Evolutionary conservation across 1,139 yeast genomes (phyloP).

Genomic region (Pichia cactophila): DNA sequence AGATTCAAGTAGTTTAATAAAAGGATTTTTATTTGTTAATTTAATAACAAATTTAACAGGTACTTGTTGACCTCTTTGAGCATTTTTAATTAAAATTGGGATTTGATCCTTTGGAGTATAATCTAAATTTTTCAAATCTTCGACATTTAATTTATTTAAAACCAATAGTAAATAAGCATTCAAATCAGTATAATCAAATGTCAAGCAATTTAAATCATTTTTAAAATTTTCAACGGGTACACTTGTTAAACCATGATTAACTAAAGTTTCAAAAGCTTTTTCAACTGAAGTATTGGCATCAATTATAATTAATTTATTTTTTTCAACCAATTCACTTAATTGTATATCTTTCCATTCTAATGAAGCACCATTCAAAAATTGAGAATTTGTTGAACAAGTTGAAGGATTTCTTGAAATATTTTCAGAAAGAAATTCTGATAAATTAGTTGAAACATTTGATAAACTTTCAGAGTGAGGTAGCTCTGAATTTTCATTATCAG

Average conservation of each 20-base stretch:
- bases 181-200: slow-evolving; percentile 88
- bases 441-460: neutral
- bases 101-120: slow-evolving; percentile 29
- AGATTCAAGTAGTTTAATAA: slow-evolving; percentile 61
- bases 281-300: slow-evolving; percentile 65
- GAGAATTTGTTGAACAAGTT: slow-evolving; percentile 22
- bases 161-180: slow-evolving; percentile 53
- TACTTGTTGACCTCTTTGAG: slow-evolving; percentile 61
- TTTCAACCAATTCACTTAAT: slow-evolving; percentile 67
- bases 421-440: neutral
- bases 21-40: slow-evolving; percentile 81
- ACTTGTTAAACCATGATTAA: slow-evolving; percentile 67
- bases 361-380: slow-evolving; percentile 20
- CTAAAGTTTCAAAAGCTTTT: slow-evolving; percentile 74
- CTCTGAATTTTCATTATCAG: neutral
- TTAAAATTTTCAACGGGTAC: slow-evolving; percentile 62
- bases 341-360: slow-evolving; percentile 70
- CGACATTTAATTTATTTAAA: slow-evolving; percentile 28
- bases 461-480: neutral
- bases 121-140: slow-evolving; percentile 23
- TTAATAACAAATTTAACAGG: slow-evolving; percentile 75
- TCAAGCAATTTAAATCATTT: slow-evolving; percentile 57
- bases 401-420: slow-evolving; percentile 28
- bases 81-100: slow-evolving; percentile 35
- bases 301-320: slow-evolving; percentile 67